These are phyloP conservation scores for Populus tremula DNA, from an alignment of 345 rosid genomes.

Conservation along the genomic window DNA sequence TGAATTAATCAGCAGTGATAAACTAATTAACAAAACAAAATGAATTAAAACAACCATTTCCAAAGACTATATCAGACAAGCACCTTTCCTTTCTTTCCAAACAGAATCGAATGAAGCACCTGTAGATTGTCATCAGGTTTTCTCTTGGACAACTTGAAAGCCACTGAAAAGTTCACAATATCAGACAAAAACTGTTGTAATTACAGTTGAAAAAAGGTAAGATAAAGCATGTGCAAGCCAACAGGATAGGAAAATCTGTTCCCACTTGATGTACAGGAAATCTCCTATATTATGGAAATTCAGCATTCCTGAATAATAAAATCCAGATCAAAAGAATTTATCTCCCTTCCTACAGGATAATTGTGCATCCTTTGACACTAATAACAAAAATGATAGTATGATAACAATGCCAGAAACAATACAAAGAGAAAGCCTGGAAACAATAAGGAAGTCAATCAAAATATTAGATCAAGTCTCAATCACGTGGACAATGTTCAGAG, in stretches of 20 bases:
- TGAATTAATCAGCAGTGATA: neutral
- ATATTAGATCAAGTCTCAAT: neutral
- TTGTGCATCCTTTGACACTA: neutral
- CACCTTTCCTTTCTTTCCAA: constrained; percentile 98
- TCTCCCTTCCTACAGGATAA: neutral
- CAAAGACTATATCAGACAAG: neutral
- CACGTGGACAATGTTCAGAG: neutral
- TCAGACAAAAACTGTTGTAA: constrained; percentile 22
- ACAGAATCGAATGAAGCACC: constrained; percentile 70
- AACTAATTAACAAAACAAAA: neutral
- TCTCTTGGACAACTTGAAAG: constrained; percentile 92
- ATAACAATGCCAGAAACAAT: neutral
- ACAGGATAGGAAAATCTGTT: neutral
- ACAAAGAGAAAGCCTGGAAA: neutral
- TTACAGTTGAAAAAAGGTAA: constrained; percentile 6
- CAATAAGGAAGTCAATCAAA: neutral
- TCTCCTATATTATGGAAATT: neutral
- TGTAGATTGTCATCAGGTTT: constrained; percentile 85
- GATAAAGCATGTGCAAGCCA: neutral
- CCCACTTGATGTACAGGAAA: neutral
- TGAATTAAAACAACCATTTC: neutral
- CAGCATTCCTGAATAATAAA: neutral
- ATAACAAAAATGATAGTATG: neutral
- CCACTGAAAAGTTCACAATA: constrained; percentile 62
- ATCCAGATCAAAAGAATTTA: neutral